These are phyloP conservation scores for Tuber melanosporum DNA, from an alignment of 495 filamentous ascomycete genomes.

Conservation along the genomic window DNA sequence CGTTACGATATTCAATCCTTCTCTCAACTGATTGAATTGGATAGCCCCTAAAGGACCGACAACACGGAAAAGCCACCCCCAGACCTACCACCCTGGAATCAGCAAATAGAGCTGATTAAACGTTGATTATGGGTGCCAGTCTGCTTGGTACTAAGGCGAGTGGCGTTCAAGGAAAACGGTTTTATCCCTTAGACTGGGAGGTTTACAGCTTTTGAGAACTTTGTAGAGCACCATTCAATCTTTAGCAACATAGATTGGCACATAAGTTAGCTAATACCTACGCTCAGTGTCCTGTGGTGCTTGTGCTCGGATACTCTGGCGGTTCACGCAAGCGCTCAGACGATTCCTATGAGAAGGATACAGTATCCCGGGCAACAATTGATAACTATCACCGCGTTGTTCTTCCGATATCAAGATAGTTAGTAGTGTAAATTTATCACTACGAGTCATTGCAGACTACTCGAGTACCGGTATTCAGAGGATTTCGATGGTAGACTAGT, in stretches of 20 bases:
- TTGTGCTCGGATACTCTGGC: neutral
- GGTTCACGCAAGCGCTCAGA: neutral
- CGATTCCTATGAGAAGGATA: neutral
- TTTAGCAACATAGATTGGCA: neutral
- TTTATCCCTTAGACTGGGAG: neutral
- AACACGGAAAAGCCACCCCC: neutral
- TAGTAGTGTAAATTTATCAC: too few relatives aligned
- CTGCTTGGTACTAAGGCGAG: neutral
- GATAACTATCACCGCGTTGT: neutral
- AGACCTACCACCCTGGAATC: neutral
- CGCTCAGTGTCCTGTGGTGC: neutral
- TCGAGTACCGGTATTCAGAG: neutral
- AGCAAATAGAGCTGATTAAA: neutral
- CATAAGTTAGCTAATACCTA: neutral
- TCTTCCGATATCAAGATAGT: neutral
- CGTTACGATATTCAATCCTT: neutral
- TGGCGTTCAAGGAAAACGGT: neutral
- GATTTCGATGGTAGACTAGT: neutral
- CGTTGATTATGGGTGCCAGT: neutral
- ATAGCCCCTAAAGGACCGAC: neutral
- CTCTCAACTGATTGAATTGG: neutral
- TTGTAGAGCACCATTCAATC: neutral
- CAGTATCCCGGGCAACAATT: neutral
- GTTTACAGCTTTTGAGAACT: neutral
- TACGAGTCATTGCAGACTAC: neutral